A percentile compares a stretch with the other conserved stretches of the same genome.
Evolutionary conservation across 257 asterid genomes (phyloP).

Genomic region (Petunia secreta): DNA sequence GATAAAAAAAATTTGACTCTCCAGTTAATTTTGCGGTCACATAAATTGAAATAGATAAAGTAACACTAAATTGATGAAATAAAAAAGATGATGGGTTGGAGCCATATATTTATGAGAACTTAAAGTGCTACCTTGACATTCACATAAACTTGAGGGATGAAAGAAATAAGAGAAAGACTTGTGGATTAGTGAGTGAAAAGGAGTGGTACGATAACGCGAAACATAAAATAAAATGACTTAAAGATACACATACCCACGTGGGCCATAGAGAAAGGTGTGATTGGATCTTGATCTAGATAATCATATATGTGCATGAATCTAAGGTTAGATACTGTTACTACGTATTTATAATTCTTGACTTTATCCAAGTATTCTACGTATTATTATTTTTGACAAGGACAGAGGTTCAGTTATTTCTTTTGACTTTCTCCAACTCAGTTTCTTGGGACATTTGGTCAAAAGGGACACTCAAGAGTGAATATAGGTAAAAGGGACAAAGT

Average conservation of each 20-base stretch:
- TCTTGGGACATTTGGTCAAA: no score
- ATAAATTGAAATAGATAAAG: no score
- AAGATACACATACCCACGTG: conserved; percentile 26
- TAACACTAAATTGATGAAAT: no score
- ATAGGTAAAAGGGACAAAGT: no score
- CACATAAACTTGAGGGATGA: no score
- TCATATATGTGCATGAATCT: conserved; percentile 31
- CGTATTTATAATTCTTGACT: not conserved
- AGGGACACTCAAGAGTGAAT: no score
- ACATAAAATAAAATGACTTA: conserved; percentile 34
- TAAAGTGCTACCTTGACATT: no score
- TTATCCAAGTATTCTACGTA: not conserved
- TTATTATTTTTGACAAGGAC: not conserved
- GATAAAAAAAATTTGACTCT: no score
- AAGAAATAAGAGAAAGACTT: no score
- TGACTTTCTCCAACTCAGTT: not conserved
- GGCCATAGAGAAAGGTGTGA: conserved; percentile 36
- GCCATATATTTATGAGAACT: no score
- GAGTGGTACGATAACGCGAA: not conserved
- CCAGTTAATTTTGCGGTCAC: no score
- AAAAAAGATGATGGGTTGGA: no score
- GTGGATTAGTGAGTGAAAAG: not conserved
- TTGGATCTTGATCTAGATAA: conserved; percentile 17
- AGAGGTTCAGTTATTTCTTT: not conserved
- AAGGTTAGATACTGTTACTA: conserved; percentile 32